These are phyloP conservation scores for Gilbertella persicaria DNA, from an alignment of 371 early-diverging fungal genomes.

Conservation along the genomic window DNA sequence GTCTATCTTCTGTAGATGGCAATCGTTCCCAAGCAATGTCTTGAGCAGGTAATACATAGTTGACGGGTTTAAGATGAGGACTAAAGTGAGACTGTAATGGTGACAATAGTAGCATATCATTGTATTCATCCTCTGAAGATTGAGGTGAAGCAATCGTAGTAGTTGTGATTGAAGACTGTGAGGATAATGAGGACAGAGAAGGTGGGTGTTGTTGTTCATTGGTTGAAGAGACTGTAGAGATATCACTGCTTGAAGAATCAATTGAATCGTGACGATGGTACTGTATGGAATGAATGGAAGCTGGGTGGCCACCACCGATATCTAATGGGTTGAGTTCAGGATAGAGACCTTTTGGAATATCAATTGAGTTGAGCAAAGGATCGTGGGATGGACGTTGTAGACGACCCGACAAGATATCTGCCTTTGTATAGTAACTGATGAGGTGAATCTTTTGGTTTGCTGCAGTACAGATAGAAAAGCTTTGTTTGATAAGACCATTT, in stretches of 20 bases:
- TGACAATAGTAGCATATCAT: constrained; percentile 20
- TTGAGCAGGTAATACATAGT: constrained; percentile 29
- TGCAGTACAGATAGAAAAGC: constrained; percentile 79
- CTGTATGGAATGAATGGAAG: constrained; percentile 18
- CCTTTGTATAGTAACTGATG: constrained; percentile 82
- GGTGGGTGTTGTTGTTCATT: constrained; percentile 30
- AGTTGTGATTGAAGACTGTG: not conserved
- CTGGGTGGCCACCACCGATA: constrained; percentile 32
- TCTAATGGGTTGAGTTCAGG: constrained; percentile 54
- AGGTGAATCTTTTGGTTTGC: constrained; percentile 81
- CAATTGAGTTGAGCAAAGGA: constrained; percentile 38
- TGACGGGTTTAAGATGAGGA: not conserved
- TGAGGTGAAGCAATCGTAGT: constrained; percentile 8
- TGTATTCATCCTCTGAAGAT: constrained; percentile 37
- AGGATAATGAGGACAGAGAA: constrained; percentile 32
- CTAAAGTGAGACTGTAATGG: not conserved
- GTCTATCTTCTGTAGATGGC: constrained; percentile 50
- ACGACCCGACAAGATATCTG: constrained; percentile 62
- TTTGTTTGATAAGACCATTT: constrained; percentile 83
- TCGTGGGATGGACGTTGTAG: constrained; percentile 53
- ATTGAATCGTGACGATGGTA: constrained; percentile 14
- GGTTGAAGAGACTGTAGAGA: constrained; percentile 21
- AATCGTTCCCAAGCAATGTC: constrained; percentile 48
- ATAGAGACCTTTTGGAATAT: constrained; percentile 59
- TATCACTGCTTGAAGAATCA: constrained; percentile 17